Base-by-base conservation (phyloP, 306 rosid genomes). In the Prosopis cineraria region DNA sequence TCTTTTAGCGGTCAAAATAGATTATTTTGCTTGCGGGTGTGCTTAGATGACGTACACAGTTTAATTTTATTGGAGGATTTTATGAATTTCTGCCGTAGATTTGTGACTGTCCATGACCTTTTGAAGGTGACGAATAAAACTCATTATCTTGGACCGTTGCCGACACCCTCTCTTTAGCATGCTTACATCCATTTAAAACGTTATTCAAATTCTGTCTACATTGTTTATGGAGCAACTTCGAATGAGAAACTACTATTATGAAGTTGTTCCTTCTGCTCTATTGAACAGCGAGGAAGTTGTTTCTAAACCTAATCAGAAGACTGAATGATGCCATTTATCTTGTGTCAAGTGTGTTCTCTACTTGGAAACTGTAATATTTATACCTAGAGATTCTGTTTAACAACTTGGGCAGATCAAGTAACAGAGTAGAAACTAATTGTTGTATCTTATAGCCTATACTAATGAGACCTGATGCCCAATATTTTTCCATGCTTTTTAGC, bases 381-480 rank as follows among this genome's bases (percentile, higher is more conserved):
- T n/a, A 40, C 69, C 20, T 10, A 7, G 41, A 24, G 13, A 17
- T 73, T 22, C 31, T 25, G 47, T 40, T 58, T 39, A 20, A 58
- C 37, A 16, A 58, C 17, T 19, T 19, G 68, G 69, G 27, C 25
- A 13, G 76, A 59, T 25, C 33, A 73, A 8, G 5, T 74, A 44
- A 52, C 47, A 19, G 77, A 73, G 40, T 79, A 27, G 58, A 22
- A 68, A 25, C 10, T 60, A 39, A 50, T 83, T 29, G 50, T 52
- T 4, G 8, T 22, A 52, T 52, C 25, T 65, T 40, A n/a, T 58
- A 36, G 43, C 34, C 20, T 70, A 13, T 55, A 68, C 19, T 34
- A 27, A 39, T 39, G 39, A 65, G 50, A 37, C 41, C 19, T 17
- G n/a, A 22, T 72, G 25, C 44, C 47, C 70, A 65, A 68, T 44